Base-by-base conservation (phyloP, 2,329 filamentous ascomycete species). In the Colletotrichum tamarilloi region DNA sequence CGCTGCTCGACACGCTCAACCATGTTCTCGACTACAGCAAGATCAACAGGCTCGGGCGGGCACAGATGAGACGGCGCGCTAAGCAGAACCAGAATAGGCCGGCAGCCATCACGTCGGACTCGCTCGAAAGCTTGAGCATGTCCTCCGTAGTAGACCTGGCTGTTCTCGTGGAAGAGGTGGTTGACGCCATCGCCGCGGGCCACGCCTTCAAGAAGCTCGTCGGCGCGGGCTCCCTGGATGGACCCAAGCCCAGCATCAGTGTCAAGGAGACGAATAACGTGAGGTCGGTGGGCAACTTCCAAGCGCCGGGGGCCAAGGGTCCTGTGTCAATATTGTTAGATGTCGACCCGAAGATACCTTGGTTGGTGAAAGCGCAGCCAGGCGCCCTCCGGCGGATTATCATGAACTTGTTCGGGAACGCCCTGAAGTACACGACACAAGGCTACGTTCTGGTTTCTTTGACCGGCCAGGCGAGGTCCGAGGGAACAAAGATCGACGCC, bases 351-450 rank as follows among this genome's bases (percentile, higher is more conserved):
- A 84, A 24, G 77, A 83, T 62, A 73, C 83, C 76, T 22, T 91
- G 89, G 89, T 78, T 83, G 19, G 88, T 91, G 66, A 82, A 84
- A 4, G 86, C 88, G 3, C 87, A 91, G 59, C 86, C 88, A 1
- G 89, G 89, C 4, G 83, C 82, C 1, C 76, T 85, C 8, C 80
- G 84, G n/a, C 84, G 89, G 8, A 87, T 92, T 59, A 84, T 92
- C 60, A 91, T 91, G 89, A 92, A 92, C 68, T 76, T 92, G 0
- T 88, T 91, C 55, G 88, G 88, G 9, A 92, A 92, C 76, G 86
- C 90, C 0, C 83, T 92, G 77, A 92, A 92, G 77, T 92, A 91
- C 71, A 92, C 89, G 0, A 82, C 84, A 2, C 77, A 81, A 1
- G 90, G 90, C 4, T 87, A 82, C 66, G 85, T 92, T 2, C 83